Percentiles rank a stretch among this genome's conserved stretches.
Conservation (phyloP, 2,329 filamentous ascomycete genomes). For the Didymella lethalis region DNA sequence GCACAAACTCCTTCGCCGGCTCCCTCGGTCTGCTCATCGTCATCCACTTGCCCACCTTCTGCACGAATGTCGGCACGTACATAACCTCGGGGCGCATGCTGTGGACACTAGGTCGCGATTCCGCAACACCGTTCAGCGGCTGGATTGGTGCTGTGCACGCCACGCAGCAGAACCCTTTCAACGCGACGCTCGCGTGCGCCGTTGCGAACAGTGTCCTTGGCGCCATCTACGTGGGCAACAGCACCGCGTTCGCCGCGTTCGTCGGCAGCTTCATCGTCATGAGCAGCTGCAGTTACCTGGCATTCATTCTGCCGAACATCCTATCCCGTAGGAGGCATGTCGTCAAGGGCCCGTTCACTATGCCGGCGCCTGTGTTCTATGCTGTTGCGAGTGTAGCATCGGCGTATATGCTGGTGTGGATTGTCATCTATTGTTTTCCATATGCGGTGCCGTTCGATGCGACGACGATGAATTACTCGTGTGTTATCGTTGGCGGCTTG, state of each 20-base stretch:
- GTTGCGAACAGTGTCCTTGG: slow-evolving; percentile 65
- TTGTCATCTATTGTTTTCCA: slow-evolving; percentile 69
- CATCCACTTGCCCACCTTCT: slow-evolving; percentile 61
- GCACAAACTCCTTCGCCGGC: slow-evolving; percentile 52
- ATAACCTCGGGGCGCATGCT: slow-evolving; percentile 69
- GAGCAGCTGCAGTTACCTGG: slow-evolving; percentile 65
- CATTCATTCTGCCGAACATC: slow-evolving; percentile 65
- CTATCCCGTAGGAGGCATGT: slow-evolving; percentile 53
- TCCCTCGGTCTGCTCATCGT: slow-evolving; percentile 59
- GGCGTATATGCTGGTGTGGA: slow-evolving; percentile 66
- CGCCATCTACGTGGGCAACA: slow-evolving; percentile 70
- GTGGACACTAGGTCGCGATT: slow-evolving; percentile 68
- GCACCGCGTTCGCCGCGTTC: slow-evolving; percentile 72
- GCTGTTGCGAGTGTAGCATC: slow-evolving; percentile 61
- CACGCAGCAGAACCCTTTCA: slow-evolving; percentile 61
- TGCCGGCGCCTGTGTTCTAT: slow-evolving; percentile 55
- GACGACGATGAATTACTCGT: slow-evolving; percentile 63
- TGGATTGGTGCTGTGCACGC: slow-evolving; percentile 59
- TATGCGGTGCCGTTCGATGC: slow-evolving; percentile 57
- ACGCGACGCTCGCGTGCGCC: slow-evolving; percentile 62
- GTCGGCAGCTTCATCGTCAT: slow-evolving; percentile 68
- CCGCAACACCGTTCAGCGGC: slow-evolving; percentile 62
- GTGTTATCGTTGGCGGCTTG: slow-evolving; percentile 61
- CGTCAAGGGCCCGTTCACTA: slow-evolving; percentile 65
- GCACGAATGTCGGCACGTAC: slow-evolving; percentile 64